Evolutionary conservation across 1,284 basidiomycete genomes (phyloP).

Genomic region (Peniophora sp.): DNA sequence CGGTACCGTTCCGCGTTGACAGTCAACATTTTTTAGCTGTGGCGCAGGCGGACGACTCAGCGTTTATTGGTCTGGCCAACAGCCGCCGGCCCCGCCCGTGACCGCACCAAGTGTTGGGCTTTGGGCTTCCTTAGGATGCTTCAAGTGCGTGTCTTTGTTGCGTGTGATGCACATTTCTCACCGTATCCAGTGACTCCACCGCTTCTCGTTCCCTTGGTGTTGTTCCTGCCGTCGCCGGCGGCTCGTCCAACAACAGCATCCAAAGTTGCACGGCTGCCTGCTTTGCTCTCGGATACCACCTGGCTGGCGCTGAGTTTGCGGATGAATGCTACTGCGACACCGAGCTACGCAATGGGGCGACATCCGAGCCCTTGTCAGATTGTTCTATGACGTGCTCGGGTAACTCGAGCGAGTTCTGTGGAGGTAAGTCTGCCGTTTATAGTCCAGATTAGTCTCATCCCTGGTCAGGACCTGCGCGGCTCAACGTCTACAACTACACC

Average conservation of each 20-base stretch:
- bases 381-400: constrained; percentile 63
- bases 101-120: constrained; percentile 44
- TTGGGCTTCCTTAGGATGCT: constrained; percentile 62
- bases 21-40: constrained; percentile 16
- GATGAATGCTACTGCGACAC: constrained; percentile 47
- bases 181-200: constrained; percentile 36
- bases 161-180: constrained; percentile 1
- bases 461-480: constrained; percentile 33
- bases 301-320: constrained; percentile 45
- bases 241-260: constrained; percentile 34
- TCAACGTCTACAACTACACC: constrained; percentile 56
- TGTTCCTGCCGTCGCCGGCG: constrained; percentile 29
- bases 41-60: constrained; percentile 51
- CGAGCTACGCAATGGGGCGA: constrained; percentile 37
- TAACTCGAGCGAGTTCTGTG: constrained; percentile 54
- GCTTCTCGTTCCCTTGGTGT: constrained; percentile 40
- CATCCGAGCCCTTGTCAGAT: constrained; percentile 32
- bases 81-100: constrained; percentile 43
- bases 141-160: constrained; percentile 34
- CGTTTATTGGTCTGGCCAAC: constrained; percentile 52
- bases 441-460: too few species aligned
- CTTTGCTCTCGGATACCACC: constrained; percentile 47
- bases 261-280: constrained; percentile 57
- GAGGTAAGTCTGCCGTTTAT: constrained; percentile 15
- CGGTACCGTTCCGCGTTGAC: too few species aligned